Percentiles rank a stretch among this genome's conserved stretches.
Conservation (phyloP, 768 basidiomycete species). For the Mycena metata region DNA sequence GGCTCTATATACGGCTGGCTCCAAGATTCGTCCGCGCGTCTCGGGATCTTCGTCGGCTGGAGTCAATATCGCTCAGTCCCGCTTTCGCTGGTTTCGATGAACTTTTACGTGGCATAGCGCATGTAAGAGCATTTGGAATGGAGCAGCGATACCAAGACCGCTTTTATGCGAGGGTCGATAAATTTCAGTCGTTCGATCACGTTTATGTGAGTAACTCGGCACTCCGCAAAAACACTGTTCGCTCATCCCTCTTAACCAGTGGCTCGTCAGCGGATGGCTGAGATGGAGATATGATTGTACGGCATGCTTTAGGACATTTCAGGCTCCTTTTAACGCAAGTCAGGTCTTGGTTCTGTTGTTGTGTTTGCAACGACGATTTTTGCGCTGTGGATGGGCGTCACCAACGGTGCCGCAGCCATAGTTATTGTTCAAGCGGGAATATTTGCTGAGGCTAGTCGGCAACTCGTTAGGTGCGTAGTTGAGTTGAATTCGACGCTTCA, state of each 20-base stretch:
- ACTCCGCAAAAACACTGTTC: slow-evolving; percentile 40
- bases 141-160: slow-evolving; percentile 74
- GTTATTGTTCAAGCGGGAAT: slow-evolving; percentile 80
- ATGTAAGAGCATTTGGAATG: slow-evolving; percentile 81
- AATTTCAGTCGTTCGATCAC: slow-evolving; percentile 80
- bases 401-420: slow-evolving; percentile 74
- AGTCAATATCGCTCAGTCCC: slow-evolving; percentile 77
- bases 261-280: slow-evolving; percentile 79
- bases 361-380: slow-evolving; percentile 79
- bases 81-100: slow-evolving; percentile 84
- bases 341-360: slow-evolving; percentile 78
- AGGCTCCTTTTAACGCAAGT: not conserved
- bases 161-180: slow-evolving; percentile 73
- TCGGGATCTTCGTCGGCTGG: slow-evolving; percentile 76
- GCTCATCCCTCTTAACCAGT: slow-evolving; percentile 51
- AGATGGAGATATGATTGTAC: slow-evolving; percentile 79
- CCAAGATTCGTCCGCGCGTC: slow-evolving; percentile 72
- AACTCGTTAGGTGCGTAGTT: slow-evolving; percentile 65
- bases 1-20: slow-evolving; percentile 75
- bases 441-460: slow-evolving; percentile 77
- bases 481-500: not conserved
- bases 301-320: slow-evolving; percentile 5
- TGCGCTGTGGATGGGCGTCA: slow-evolving; percentile 68
- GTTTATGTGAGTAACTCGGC: slow-evolving; percentile 65
- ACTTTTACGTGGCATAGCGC: slow-evolving; percentile 72